Evolutionary conservation across 306 rosid species (phyloP).

Genomic region (Oemleria cerasiformis): DNA sequence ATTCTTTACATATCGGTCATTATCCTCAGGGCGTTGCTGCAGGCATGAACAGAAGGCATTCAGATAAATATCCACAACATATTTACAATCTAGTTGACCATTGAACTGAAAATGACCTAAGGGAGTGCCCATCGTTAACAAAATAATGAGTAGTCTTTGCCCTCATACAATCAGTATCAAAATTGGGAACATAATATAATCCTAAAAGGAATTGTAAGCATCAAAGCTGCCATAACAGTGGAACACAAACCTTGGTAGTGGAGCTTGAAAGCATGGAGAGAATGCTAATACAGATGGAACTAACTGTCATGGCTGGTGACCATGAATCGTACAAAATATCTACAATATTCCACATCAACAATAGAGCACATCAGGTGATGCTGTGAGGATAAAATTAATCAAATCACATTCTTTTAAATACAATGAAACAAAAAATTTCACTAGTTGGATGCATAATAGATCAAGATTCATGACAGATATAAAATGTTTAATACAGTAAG

Average conservation of each 20-base stretch:
- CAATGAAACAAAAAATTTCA: neutral
- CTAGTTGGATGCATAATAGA: neutral
- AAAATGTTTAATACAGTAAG: neutral
- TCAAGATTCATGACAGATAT: neutral
- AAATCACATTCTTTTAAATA: neutral
- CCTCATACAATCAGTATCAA: neutral
- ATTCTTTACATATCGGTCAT: constrained; percentile 96
- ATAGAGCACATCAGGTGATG: constrained; percentile 29
- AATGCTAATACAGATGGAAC: constrained; percentile 99
- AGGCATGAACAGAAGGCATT: constrained; percentile 28
- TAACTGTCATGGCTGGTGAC: constrained; percentile 99
- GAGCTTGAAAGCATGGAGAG: constrained; percentile 99
- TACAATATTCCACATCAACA: constrained; percentile 40
- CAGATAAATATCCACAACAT: neutral
- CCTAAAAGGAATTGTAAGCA: constrained; percentile 15
- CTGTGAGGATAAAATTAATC: neutral
- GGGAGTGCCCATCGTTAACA: constrained; percentile 11
- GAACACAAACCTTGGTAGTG: constrained; percentile 67
- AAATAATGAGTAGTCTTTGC: constrained; percentile 2
- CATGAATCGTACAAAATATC: constrained; percentile 99
- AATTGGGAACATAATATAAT: neutral
- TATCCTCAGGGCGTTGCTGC: constrained; percentile 99
- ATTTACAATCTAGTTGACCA: neutral
- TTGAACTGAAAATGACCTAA: neutral
- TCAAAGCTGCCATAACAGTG: constrained; percentile 12